Percentiles rank a stretch among this genome's conserved stretches.
These are phyloP conservation scores for Aquanectria penicillioides DNA, from an alignment of 2,329 filamentous ascomycete genomes.

Conservation along the genomic window DNA sequence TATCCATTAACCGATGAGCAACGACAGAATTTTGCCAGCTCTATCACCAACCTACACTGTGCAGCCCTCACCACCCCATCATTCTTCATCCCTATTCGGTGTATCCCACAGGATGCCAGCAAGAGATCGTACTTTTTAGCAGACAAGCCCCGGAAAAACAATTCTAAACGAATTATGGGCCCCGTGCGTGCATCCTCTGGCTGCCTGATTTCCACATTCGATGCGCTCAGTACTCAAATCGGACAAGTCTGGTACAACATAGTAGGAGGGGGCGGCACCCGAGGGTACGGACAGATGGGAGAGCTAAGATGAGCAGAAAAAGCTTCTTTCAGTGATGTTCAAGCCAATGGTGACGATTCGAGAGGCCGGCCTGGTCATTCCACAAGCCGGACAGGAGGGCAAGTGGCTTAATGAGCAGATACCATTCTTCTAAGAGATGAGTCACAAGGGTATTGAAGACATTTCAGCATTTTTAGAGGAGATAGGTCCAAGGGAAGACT, in stretches of 20 bases:
- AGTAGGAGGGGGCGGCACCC: neutral
- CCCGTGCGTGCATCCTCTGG: conserved; percentile 26
- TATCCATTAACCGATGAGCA: conserved; percentile 15
- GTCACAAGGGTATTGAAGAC: neutral
- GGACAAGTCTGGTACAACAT: conserved; percentile 26
- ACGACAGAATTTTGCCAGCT: conserved; percentile 18
- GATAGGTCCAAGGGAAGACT: conserved; percentile 19
- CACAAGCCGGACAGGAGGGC: conserved; percentile 30
- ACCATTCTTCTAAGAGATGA: conserved; percentile 26
- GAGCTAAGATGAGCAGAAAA: conserved; percentile 12
- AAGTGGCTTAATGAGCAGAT: conserved; percentile 24
- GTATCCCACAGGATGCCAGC: conserved; percentile 10
- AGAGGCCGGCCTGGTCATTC: conserved; percentile 32
- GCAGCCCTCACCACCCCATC: conserved; percentile 24
- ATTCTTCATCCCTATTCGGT: conserved; percentile 33
- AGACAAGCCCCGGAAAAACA: conserved; percentile 7
- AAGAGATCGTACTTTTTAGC: conserved; percentile 27
- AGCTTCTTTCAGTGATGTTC: conserved; percentile 30
- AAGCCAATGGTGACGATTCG: conserved; percentile 29
- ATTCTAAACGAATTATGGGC: conserved; percentile 32
- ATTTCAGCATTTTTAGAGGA: conserved; percentile 10
- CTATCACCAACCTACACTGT: conserved; percentile 31
- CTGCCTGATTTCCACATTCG: conserved; percentile 23
- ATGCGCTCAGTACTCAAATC: conserved; percentile 21
- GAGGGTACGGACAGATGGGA: neutral